A percentile compares a stretch with the other conserved stretches of the same genome.
Evolutionary conservation across 1,284 basidiomycete species (phyloP).

Genomic region (Sphaerobolus stellatus): DNA sequence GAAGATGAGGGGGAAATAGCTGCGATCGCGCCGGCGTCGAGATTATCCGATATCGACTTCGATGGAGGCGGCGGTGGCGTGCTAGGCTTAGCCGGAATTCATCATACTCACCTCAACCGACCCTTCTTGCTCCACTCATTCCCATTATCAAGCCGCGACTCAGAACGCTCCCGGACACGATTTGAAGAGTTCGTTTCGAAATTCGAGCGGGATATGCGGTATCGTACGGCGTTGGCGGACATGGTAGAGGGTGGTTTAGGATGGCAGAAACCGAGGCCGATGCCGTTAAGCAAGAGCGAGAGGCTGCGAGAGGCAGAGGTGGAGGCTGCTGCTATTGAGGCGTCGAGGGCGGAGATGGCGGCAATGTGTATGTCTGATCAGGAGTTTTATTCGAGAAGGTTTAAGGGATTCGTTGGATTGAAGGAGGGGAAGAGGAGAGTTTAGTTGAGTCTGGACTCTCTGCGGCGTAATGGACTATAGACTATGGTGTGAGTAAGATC

Average conservation of each 20-base stretch:
- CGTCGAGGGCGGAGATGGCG: neutral
- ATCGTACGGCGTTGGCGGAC: conserved; percentile 8
- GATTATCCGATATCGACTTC: neutral
- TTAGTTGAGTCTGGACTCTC: neutral
- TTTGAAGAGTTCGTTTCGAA: conserved; percentile 2
- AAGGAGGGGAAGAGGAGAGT: conserved; percentile 3
- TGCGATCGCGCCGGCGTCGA: neutral
- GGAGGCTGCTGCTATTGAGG: conserved; percentile 5
- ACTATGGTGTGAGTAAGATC: no score
- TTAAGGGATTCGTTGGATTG: conserved; percentile 7
- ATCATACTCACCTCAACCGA: no score
- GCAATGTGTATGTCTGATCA: neutral
- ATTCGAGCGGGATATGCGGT: conserved; percentile 11
- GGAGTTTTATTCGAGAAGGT: conserved; percentile 3
- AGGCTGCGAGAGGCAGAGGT: conserved; percentile 3
- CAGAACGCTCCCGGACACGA: neutral
- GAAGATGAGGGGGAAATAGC: conserved; percentile 35
- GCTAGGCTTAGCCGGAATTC: no score
- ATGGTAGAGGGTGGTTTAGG: neutral
- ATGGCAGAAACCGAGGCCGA: neutral
- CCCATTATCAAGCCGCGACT: neutral
- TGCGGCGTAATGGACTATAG: no score
- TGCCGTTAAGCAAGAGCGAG: conserved; percentile 11
- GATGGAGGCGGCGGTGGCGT: neutral
- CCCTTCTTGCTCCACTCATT: no score